phyloP scores from a whole-genome alignment of 805 yeast genomes.

The Pichia rugopelliculosa region DNA sequence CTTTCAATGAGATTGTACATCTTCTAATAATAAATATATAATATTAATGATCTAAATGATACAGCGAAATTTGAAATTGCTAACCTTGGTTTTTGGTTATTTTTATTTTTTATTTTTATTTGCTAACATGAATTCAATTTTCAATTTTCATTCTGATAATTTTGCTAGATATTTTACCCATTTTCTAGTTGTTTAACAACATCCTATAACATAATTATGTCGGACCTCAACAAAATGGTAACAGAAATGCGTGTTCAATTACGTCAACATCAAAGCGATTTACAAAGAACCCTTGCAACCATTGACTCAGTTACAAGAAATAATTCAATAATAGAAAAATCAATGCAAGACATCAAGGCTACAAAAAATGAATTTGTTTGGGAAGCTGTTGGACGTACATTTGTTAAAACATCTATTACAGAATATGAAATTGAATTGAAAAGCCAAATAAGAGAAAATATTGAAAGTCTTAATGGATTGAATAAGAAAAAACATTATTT shows the following conservation, averaged over 20 bases:
- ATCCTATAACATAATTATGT: conserved; percentile 2
- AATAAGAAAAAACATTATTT: conserved; percentile 64
- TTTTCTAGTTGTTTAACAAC: too few relatives aligned
- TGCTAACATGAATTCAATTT: too few relatives aligned
- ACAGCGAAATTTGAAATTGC: not conserved
- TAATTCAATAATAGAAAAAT: conserved; percentile 46
- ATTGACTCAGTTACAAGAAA: conserved; percentile 42
- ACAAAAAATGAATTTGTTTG: conserved; percentile 52
- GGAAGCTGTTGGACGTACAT: conserved; percentile 81
- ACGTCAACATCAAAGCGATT: conserved; percentile 50
- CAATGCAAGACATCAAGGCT: conserved; percentile 45
- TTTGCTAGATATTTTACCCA: too few relatives aligned
- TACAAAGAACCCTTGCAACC: conserved; percentile 47
- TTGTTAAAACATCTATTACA: conserved; percentile 38
- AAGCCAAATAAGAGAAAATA: conserved; percentile 44
- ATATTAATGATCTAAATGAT: too few relatives aligned
- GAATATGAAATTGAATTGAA: conserved; percentile 43
- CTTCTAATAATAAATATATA: too few relatives aligned
- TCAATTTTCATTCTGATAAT: too few relatives aligned
- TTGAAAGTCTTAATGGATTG: conserved; percentile 54
- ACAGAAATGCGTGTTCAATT: conserved; percentile 63
- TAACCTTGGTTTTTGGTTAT: too few relatives aligned
- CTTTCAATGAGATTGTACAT: not conserved
- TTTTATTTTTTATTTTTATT: too few relatives aligned
- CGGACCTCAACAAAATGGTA: conserved; percentile 28